These are phyloP conservation scores for Diaporthe caulivora DNA, from an alignment of 2,329 filamentous ascomycete species.

Conservation along the genomic window DNA sequence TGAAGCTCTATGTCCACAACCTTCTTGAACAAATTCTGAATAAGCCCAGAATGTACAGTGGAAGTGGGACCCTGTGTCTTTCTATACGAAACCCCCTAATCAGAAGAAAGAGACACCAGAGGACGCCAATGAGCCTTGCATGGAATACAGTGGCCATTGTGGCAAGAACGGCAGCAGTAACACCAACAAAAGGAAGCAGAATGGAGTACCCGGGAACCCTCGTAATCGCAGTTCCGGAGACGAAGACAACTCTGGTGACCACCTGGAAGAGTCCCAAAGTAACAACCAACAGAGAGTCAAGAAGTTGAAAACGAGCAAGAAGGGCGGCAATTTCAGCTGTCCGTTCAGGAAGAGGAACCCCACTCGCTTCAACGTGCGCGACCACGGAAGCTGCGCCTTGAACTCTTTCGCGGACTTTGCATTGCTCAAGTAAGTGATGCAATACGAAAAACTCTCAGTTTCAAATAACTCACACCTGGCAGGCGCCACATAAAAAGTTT, in stretches of 20 bases:
- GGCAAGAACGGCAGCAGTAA: background rate
- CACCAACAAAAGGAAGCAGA: background rate
- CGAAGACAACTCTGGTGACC: background rate
- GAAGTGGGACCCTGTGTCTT: background rate
- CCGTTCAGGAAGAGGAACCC: constrained; percentile 23
- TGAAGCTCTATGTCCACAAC: constrained; percentile 4
- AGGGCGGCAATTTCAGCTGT: background rate
- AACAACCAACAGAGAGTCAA: background rate
- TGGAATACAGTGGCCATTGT: fast-evolving
- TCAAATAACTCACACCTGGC: background rate
- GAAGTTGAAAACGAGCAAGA: background rate
- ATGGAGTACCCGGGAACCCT: background rate
- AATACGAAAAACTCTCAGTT: fast-evolving
- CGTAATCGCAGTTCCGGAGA: background rate
- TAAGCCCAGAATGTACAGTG: background rate
- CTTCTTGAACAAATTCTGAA: background rate
- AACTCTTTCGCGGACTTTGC: background rate
- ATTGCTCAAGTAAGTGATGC: constrained; percentile 22
- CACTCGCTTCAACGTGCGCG: constrained; percentile 18
- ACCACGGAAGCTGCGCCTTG: background rate
- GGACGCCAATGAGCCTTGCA: background rate
- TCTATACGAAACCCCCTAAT: background rate
- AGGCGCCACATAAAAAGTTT: constrained; percentile 13
- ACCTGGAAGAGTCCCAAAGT: background rate
- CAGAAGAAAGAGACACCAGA: background rate